Evolutionary conservation across 331 rosid genomes (phyloP).

Genomic region (Quercus phellos): DNA sequence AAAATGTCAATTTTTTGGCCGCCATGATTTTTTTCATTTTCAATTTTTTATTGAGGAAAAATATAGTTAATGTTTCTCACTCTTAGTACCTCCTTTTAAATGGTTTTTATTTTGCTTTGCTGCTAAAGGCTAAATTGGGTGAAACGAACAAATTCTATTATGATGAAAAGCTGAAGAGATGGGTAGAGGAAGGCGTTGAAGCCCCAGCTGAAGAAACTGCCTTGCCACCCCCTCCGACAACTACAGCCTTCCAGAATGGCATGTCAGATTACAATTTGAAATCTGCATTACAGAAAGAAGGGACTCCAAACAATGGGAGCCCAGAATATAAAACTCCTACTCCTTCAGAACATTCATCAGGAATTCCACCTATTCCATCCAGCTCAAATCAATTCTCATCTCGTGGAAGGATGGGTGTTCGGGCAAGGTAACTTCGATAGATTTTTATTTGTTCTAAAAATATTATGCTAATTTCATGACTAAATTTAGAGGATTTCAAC

Average conservation of each 20-base stretch:
- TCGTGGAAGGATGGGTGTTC: slow-evolving; percentile 72
- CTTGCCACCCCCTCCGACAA: slow-evolving; percentile 78
- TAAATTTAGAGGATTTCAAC: background rate
- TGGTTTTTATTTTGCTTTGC: slow-evolving; percentile 24
- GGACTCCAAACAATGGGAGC: slow-evolving; percentile 34
- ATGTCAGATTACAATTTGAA: slow-evolving; percentile 61
- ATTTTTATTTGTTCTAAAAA: background rate
- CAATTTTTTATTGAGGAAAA: background rate
- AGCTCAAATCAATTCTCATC: slow-evolving; percentile 76
- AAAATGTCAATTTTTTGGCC: slow-evolving; percentile 6
- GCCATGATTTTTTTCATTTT: background rate
- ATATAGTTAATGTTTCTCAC: slow-evolving; percentile 1
- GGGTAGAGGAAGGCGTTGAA: slow-evolving; percentile 90
- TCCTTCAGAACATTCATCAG: slow-evolving; percentile 48
- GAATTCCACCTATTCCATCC: slow-evolving; percentile 83
- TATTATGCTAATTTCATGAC: background rate
- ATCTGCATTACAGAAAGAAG: slow-evolving; percentile 61
- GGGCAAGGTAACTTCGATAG: slow-evolving; percentile 56
- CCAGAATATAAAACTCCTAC: slow-evolving; percentile 29
- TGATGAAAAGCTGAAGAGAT: slow-evolving; percentile 84
- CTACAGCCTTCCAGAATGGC: slow-evolving; percentile 69
- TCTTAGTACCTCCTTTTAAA: slow-evolving; percentile 15
- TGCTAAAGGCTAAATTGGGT: slow-evolving; percentile 81
- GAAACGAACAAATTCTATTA: slow-evolving; percentile 83
- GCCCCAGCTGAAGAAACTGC: slow-evolving; percentile 76